Evolutionary conservation across 192 early-diverging fungal genomes (phyloP), one percentile per base, ranked within the genome.

Genomic region (Backusella tarrabulga): DNA sequence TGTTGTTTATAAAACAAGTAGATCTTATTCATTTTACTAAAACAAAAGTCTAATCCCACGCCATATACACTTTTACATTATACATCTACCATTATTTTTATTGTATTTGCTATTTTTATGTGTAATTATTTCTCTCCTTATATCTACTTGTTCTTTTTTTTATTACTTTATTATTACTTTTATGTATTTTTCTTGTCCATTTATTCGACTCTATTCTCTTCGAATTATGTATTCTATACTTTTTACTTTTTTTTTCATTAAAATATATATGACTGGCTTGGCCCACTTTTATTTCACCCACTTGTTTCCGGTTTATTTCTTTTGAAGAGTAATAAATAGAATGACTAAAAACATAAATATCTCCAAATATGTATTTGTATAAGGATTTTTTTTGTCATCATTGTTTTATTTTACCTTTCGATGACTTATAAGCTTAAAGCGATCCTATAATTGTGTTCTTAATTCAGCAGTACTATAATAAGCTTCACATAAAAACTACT

Each of bases 1-100:
- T 34, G 76, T 85, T n/a, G 76, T 83, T 17, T 80, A 78, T 52
- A 80, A 67, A 29, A 83, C 79, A 14, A 68, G 74, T 40, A 71
- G 40, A 46, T 78, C 36, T 32, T 78, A 78, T 67, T 72, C 70
- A 12, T 78, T 73, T 46, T 80, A 74, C 67, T 67, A 26, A 23
- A 14, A 14, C 23, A 60, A 60, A 60, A 38, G 1, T 38, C 46
- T 50, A 19, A 50, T 19, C 21, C 2, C 9, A 56, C 54, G 7
- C 17, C 54, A 56, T 56, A 11, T 9, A 56, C 21, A 56, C 54
- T 23, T 56, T 56, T 56, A 56, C 54, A 50, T 3, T 19, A 50
- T 56, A 56, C 54, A 21, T 56, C 23, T 56, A 56, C 23, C 23
- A 56, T 23, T 50, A 26, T 19, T 54, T 54, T 54, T 54, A 54